phyloP scores from a whole-genome alignment of 441 rosid species.

The Codiaeum variegatum region DNA sequence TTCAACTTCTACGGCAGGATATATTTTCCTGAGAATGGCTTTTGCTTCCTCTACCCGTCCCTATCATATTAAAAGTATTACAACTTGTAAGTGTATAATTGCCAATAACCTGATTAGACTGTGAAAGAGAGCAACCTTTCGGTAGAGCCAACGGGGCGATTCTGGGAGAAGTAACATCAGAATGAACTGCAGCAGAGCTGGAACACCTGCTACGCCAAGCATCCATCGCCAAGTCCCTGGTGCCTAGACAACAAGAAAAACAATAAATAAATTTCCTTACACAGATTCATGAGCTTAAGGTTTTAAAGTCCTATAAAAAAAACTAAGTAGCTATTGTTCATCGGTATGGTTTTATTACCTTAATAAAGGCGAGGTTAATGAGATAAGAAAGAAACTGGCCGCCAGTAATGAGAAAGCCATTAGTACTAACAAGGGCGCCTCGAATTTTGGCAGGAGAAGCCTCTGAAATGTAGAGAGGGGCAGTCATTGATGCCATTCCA shows the following conservation, averaged over 20 bases:
- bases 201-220: slow-evolving; percentile 82
- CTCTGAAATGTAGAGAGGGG: slow-evolving; percentile 88
- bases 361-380: slow-evolving; percentile 67
- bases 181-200: slow-evolving; percentile 64
- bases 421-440: slow-evolving; percentile 83
- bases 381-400: slow-evolving; percentile 82
- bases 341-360: slow-evolving; percentile 29
- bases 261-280: not conserved
- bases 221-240: slow-evolving; percentile 89
- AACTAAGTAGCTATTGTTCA: too few species aligned
- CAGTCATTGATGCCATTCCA: slow-evolving; percentile 90
- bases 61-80: slow-evolving; percentile 25
- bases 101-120: too few species aligned
- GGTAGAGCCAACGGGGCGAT: slow-evolving; percentile 77
- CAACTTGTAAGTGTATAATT: not conserved
- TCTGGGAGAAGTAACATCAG: slow-evolving; percentile 71
- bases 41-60: slow-evolving; percentile 67
- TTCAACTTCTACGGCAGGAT: slow-evolving; percentile 46
- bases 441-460: slow-evolving; percentile 81
- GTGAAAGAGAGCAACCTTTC: slow-evolving; percentile 35
- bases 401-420: slow-evolving; percentile 73
- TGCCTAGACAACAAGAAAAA: slow-evolving; percentile 30
- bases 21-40: slow-evolving; percentile 50
- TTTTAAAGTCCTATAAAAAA: not conserved
- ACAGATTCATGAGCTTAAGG: not conserved